phyloP scores from a whole-genome alignment of 306 rosid genomes.

The Albizia julibrissin region DNA sequence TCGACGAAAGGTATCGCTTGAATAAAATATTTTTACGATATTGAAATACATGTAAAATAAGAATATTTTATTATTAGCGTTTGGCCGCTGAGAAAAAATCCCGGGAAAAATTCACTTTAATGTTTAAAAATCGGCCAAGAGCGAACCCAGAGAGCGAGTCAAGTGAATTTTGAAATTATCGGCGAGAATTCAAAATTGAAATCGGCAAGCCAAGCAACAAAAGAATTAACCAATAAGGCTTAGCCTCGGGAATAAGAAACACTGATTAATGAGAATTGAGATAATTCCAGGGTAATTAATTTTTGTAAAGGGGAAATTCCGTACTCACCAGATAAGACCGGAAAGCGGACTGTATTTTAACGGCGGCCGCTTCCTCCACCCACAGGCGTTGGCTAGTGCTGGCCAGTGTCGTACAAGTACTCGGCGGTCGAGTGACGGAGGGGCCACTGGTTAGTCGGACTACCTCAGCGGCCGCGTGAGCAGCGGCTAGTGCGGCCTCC shows the following conservation, averaged over 20 bases:
- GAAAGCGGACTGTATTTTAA: conserved; percentile 77
- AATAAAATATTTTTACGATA: background rate
- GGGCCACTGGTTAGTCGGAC: conserved; percentile 59
- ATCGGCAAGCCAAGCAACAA: conserved; percentile 1
- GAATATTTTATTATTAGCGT: conserved; percentile 2
- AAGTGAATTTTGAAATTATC: conserved; percentile 25
- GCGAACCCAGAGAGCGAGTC: background rate
- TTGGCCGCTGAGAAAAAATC: conserved; percentile 27
- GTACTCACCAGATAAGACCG: conserved; percentile 75
- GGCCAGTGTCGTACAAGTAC: background rate
- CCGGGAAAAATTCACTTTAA: conserved; percentile 2
- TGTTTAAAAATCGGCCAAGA: conserved; percentile 16
- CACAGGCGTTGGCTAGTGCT: conserved; percentile 18
- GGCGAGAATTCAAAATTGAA: background rate
- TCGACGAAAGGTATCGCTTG: conserved; percentile 22
- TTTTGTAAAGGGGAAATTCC: background rate
- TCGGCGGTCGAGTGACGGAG: background rate
- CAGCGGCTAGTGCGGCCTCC: conserved; percentile 90
- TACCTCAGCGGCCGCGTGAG: conserved; percentile 93
- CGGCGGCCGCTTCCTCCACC: conserved; percentile 52
- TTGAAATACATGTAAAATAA: conserved; percentile 15
- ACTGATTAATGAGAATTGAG: background rate
- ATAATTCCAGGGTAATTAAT: background rate
- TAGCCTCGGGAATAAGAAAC: background rate
- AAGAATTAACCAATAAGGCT: background rate